phyloP scores from a whole-genome alignment of 2,329 filamentous ascomycete genomes.

The Pseudocercospora fijiensis region DNA sequence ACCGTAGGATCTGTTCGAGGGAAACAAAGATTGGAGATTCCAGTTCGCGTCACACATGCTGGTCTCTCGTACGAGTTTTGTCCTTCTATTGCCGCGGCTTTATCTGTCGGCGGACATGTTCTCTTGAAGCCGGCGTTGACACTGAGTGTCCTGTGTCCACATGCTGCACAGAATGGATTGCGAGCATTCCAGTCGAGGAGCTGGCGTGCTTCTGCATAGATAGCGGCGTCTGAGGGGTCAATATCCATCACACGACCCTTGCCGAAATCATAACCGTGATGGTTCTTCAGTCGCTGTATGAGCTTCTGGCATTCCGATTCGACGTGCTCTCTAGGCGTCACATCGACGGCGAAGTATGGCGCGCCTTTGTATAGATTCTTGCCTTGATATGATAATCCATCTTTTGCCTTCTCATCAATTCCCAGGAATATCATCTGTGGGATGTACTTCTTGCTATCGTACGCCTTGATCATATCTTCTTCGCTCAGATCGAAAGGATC shows the following conservation, averaged over 20 bases:
- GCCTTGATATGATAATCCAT: constrained; percentile 62
- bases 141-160: constrained; percentile 77
- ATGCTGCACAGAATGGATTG: constrained; percentile 88
- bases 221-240: constrained; percentile 67
- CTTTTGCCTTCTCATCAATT: constrained; percentile 64
- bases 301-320: constrained; percentile 63
- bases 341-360: constrained; percentile 87
- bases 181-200: constrained; percentile 92
- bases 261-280: constrained; percentile 63
- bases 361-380: constrained; percentile 68
- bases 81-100: constrained; percentile 39
- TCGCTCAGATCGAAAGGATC: constrained; percentile 72
- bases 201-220: constrained; percentile 85
- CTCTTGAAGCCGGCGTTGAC: constrained; percentile 79
- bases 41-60: constrained; percentile 76
- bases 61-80: constrained; percentile 54
- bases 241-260: constrained; percentile 63
- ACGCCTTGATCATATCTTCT: constrained; percentile 68
- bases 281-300: constrained; percentile 56
- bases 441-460: constrained; percentile 66
- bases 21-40: constrained; percentile 87
- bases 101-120: constrained; percentile 70
- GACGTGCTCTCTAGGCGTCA: constrained; percentile 65
- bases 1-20: constrained; percentile 91
- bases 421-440: constrained; percentile 83